Percentiles rank a stretch among this genome's conserved stretches.
Evolutionary conservation across 2,329 filamentous ascomycete species (phyloP).

Genomic region (Fusarium verrucosum): DNA sequence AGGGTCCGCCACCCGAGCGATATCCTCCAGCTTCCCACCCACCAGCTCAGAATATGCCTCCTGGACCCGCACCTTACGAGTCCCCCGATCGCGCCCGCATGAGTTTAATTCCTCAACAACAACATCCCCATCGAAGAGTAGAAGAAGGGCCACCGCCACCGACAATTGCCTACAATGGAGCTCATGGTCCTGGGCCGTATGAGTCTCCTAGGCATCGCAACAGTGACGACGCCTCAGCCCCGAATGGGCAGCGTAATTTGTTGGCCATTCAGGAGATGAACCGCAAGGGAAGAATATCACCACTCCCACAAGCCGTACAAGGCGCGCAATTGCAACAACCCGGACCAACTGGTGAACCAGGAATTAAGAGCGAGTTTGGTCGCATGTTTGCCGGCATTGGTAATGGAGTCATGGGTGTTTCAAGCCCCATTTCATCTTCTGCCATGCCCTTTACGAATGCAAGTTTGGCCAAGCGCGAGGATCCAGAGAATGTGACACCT

Average conservation of each 20-base stretch:
- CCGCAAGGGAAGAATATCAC: conserved; percentile 84
- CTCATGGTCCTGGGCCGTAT: conserved; percentile 53
- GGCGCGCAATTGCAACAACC: conserved; percentile 85
- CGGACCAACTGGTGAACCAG: conserved; percentile 82
- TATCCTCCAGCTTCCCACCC: conserved; percentile 51
- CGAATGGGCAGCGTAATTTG: conserved; percentile 67
- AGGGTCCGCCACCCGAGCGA: conserved; percentile 47
- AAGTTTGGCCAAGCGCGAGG: conserved; percentile 62
- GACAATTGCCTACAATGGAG: conserved; percentile 59
- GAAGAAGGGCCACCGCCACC: conserved; percentile 63
- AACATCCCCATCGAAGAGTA: conserved; percentile 54
- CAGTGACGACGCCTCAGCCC: conserved; percentile 64
- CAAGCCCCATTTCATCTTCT: conserved; percentile 59
- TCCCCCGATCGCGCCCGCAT: conserved; percentile 62
- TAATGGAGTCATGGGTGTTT: conserved; percentile 62
- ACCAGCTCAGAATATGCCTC: conserved; percentile 41
- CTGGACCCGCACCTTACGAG: conserved; percentile 53
- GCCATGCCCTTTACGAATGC: conserved; percentile 58
- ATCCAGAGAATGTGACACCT: conserved; percentile 56
- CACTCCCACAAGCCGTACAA: conserved; percentile 91
- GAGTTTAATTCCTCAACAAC: conserved; percentile 50
- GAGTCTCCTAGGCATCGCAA: conserved; percentile 52
- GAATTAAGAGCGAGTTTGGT: conserved; percentile 94
- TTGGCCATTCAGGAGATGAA: conserved; percentile 84
- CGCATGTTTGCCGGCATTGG: conserved; percentile 95